A percentile compares a stretch with the other conserved stretches of the same genome.
These are phyloP conservation scores for Miscanthus lutarioriparius DNA, from an alignment of 176 grass and related monocot species.

Conservation along the genomic window DNA sequence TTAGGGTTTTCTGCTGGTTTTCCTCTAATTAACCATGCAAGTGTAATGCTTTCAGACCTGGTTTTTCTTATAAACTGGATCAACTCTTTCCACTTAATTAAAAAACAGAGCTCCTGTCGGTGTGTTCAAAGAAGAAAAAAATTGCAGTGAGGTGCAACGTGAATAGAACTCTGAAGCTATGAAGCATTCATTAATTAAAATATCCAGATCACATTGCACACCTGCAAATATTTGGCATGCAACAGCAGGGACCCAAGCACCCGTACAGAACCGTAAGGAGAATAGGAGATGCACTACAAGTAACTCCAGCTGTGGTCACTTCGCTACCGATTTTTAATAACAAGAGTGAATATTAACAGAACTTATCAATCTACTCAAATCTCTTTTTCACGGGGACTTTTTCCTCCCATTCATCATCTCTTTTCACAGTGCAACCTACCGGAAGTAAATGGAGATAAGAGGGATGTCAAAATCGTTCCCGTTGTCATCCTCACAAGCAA, in stretches of 20 bases:
- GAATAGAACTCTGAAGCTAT: background rate
- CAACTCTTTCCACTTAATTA: too few relatives aligned
- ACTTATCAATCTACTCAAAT: background rate
- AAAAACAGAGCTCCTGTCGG: too few relatives aligned
- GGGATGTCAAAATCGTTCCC: constrained; percentile 70
- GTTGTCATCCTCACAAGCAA: constrained; percentile 58
- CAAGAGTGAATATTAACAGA: background rate
- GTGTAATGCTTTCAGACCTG: too few relatives aligned
- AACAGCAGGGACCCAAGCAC: constrained; percentile 14
- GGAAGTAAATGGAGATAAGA: constrained; percentile 76
- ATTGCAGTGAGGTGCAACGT: background rate
- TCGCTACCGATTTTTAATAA: background rate
- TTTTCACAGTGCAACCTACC: constrained; percentile 37
- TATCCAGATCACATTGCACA: constrained; percentile 30
- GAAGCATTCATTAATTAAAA: background rate
- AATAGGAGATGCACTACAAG: constrained; percentile 4
- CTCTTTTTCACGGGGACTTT: background rate
- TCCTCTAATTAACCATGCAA: too few relatives aligned
- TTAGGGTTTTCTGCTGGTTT: too few relatives aligned
- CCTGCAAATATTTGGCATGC: constrained; percentile 46
- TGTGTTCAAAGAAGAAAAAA: too few relatives aligned
- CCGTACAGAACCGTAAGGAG: background rate
- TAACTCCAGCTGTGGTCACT: constrained; percentile 22
- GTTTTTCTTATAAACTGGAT: too few relatives aligned
- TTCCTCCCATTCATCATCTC: background rate